Evolutionary conservation across 345 rosid species (phyloP).

Genomic region (Rhodamnia rubescens): DNA sequence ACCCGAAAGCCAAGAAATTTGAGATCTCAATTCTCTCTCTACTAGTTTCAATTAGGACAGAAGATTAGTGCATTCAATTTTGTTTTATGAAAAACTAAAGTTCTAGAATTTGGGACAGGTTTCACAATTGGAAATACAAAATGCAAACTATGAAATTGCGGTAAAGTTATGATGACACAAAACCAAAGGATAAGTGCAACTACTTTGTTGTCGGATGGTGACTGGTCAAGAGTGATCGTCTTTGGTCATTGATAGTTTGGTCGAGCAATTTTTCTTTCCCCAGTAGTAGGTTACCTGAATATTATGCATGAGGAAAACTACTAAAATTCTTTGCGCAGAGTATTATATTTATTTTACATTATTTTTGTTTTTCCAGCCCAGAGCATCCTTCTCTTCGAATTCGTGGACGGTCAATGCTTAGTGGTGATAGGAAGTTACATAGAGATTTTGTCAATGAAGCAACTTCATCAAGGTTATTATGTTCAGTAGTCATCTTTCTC

Average conservation of each 20-base stretch:
- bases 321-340: not conserved
- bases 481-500: not conserved
- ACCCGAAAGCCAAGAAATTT: not conserved
- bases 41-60: not conserved
- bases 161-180: not conserved
- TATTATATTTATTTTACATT: not conserved
- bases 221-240: not conserved
- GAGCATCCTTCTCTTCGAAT: conserved; percentile 78
- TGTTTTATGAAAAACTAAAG: not conserved
- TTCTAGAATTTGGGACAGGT: not conserved
- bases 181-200: not conserved
- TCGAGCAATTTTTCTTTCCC: not conserved
- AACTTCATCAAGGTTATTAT: conserved; percentile 56
- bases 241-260: not conserved
- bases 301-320: not conserved
- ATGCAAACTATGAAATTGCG: not conserved
- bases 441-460: conserved; percentile 54
- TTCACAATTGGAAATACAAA: not conserved
- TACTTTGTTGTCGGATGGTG: not conserved
- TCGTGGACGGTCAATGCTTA: conserved; percentile 70
- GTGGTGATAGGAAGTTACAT: conserved; percentile 57
- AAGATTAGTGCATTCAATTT: not conserved
- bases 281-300: not conserved
- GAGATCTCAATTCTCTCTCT: not conserved
- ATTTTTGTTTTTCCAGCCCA: conserved; percentile 41